Base-by-base conservation (phyloP, 768 basidiomycete genomes). In the Termitomyces sp. region DNA sequence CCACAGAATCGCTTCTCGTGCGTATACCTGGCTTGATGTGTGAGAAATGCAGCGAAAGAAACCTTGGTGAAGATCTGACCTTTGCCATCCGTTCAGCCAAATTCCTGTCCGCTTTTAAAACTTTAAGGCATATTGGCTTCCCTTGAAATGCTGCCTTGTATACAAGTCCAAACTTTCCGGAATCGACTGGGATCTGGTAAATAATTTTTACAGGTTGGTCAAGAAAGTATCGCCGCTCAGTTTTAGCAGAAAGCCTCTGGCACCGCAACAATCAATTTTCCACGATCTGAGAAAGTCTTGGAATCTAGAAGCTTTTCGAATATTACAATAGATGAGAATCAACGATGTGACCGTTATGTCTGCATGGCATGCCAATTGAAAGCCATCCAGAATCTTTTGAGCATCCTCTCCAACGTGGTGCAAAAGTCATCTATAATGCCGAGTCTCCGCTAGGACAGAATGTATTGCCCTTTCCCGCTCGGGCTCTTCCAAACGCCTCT, bases 1-100 rank as follows among this genome's bases (percentile, higher is more conserved):
- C 72, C 69, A 73, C 22, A 63, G 26, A 43, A 63, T 58, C 6
- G 57, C 62, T 44, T 63, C 63, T 24, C 42, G 28, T 13, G 60
- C 61, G 47, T 51, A 61, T 28, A 53, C n/a, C 63, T 63, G 2
- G 13, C 0, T 16, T n/a, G 4, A 57, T 26, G 7, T 30, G 22
- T 28, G 7, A 51, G 26, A 2, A 24, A 10, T 57, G n/a, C 12
- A 30, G 20, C 13, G 16, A 42, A 16, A 38, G 52, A 14, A 57
- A 6, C 6, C 0, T 14, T 6, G 16, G 14, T 5, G 32, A 33
- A 13, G 10, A 12, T 18, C 1, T 16, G n/a, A 57, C 56, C 56
- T 50, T 57, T 18, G 38, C 30, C 35, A 57, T 44, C 5, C 22
- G 48, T 33, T 32, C 28, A 10, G 51, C 48, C 14, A 26, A 35